Evolutionary conservation across 495 filamentous ascomycete genomes (phyloP), one percentile per base, ranked within the genome.

Genomic region (Amniculicola lignicola): DNA sequence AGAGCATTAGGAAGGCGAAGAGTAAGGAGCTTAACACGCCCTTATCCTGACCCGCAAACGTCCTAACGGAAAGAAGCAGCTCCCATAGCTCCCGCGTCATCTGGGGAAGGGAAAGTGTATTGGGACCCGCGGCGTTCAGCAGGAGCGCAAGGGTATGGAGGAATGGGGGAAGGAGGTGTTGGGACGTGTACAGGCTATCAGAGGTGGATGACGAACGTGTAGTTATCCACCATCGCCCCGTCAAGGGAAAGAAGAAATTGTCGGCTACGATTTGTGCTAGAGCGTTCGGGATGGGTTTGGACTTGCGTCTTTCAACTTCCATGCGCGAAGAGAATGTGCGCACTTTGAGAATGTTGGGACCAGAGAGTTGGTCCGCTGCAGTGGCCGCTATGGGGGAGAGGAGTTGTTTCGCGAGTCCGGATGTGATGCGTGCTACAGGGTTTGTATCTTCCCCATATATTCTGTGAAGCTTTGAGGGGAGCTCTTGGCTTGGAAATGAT

Each of bases 311-410:
- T 65, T 86, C 81, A 16, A 85, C 81, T 38, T 80, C 80, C 73
- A 89, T 82, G 16, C 87, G 79, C 0, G 81, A 82, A 23, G 83
- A 86, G 71, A 90, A 89, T 15, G 82, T 88, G 46, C 85, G 82
- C 45, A 95, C 81, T 74, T 96, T 95, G 29, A 96, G 81, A 4
- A 83, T 81, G 57, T 88, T 83, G 0, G 91, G 90, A 0, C 92
- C 90, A 0, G 88, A 82, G 18, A 82, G 69, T 14, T 79, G 71
- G 59, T 88, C 84, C 16, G 83, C 79, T 37, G 91, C 88, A 22
- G 75, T 72, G 40, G 86, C 78, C 10, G 90, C 88, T 31, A 96
- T 70, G 10, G 93, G 93, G 29, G 85, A 79, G 21, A 96, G 82
- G 56, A 95, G 88, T 7, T 76, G 70, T 18, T 82, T 78, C 18